A percentile compares a stretch with the other conserved stretches of the same genome.
phyloP scores from a whole-genome alignment of 2,329 filamentous ascomycete genomes.

The Calonectria pseudoreteaudii region DNA sequence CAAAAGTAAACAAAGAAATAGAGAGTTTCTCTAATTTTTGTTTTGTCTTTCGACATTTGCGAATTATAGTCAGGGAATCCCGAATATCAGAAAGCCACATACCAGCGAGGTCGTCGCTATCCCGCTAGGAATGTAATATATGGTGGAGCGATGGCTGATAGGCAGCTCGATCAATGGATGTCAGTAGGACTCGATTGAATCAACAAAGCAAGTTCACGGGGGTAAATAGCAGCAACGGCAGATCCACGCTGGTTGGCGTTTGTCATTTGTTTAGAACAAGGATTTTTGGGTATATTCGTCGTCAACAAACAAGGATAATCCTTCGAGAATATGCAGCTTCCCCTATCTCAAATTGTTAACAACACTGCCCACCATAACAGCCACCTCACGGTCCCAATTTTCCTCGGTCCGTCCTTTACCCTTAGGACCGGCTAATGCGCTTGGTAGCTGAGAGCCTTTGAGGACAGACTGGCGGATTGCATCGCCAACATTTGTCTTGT shows the following conservation, averaged over 20 bases:
- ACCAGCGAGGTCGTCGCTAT: background rate
- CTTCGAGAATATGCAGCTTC: background rate
- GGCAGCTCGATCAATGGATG: background rate
- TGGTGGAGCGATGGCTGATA: slow-evolving; percentile 1
- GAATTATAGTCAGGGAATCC: background rate
- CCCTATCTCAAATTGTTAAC: slow-evolving; percentile 64
- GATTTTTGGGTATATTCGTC: slow-evolving; percentile 1
- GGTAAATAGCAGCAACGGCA: background rate
- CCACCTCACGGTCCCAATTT: slow-evolving; percentile 89
- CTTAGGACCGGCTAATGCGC: slow-evolving; percentile 57
- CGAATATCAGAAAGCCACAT: background rate
- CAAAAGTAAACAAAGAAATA: background rate
- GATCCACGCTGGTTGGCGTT: background rate
- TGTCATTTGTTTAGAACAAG: background rate
- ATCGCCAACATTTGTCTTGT: slow-evolving; percentile 79
- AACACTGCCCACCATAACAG: slow-evolving; percentile 92
- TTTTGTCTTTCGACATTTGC: background rate
- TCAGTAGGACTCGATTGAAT: background rate
- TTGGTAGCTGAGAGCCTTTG: slow-evolving; percentile 77
- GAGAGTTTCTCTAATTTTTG: background rate
- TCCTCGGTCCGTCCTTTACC: slow-evolving; percentile 60
- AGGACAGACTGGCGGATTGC: slow-evolving; percentile 87
- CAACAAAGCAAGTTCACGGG: slow-evolving; percentile 3
- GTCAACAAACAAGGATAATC: background rate
- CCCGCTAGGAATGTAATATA: background rate